phyloP scores from a whole-genome alignment of 257 asterid species.

The Solanum commersonii region DNA sequence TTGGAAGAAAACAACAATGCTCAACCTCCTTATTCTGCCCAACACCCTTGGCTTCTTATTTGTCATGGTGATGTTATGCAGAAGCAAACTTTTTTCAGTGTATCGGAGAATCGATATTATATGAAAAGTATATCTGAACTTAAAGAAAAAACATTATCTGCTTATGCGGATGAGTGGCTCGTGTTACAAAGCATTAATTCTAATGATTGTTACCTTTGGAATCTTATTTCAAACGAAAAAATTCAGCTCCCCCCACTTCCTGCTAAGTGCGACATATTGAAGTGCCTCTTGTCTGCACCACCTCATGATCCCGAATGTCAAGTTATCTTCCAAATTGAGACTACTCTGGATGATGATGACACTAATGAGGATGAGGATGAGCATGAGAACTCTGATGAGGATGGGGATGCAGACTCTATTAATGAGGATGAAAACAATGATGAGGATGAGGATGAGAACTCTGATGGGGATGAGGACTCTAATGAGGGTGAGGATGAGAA shows the following conservation, averaged over 20 bases:
- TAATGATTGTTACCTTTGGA: not conserved
- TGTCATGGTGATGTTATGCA: not conserved
- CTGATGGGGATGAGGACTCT: too few relatives aligned
- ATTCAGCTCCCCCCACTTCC: not conserved
- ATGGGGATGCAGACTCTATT: too few relatives aligned
- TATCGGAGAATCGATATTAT: not conserved
- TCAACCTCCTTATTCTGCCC: too few relatives aligned
- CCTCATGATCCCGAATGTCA: not conserved
- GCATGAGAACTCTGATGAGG: too few relatives aligned
- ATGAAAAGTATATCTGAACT: not conserved
- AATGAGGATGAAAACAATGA: too few relatives aligned
- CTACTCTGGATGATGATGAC: too few relatives aligned
- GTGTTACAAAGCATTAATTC: not conserved
- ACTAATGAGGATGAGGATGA: not conserved
- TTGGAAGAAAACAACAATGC: too few relatives aligned
- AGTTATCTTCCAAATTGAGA: too few relatives aligned
- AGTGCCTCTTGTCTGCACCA: not conserved
- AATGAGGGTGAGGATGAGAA: too few relatives aligned
- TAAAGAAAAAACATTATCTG: not conserved
- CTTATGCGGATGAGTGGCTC: not conserved
- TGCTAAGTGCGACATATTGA: too few relatives aligned
- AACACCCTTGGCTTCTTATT: too few relatives aligned
- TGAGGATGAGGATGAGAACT: too few relatives aligned
- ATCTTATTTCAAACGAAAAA: not conserved
- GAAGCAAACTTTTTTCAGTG: not conserved